Base-by-base conservation (phyloP, 2,329 filamentous ascomycete species). In the Alternaria incomplexa region DNA sequence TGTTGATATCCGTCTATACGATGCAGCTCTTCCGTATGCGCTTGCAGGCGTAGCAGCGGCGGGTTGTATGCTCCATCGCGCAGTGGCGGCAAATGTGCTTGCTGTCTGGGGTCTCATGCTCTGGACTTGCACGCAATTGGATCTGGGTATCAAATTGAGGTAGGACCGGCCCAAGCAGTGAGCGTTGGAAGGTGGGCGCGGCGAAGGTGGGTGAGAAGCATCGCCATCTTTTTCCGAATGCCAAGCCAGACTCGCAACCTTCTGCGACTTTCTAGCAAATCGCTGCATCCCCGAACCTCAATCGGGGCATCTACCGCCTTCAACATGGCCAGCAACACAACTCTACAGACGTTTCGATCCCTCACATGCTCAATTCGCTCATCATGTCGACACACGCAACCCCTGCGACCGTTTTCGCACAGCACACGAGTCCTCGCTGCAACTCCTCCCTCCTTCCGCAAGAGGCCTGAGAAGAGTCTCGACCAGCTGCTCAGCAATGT, bases 1-100 rank as follows among this genome's bases (percentile, higher is more conserved):
- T 51, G 74, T 78, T 22, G 75, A 79, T 83, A 84, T 79, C 78
- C 83, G 80, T 69, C 84, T 79, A 74, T 84, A 83, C 58, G 83
- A 79, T 54, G 82, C 80, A 32, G 83, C 82, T 70, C 83, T 79
- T 71, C 82, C 82, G 71, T 82, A 81, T 62, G 79, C 78, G 68
- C 74, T 75, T 60, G 78, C 70, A 51, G 79, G 68, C 48, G 77
- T 68, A 61, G 81, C 72, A 71, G 78, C 73, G 66, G 79, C 75
- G 52, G 77, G 75, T 61, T 78, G 77, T 66, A 72, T 67, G 70
- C 78, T 77, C 63, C 75, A 76, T 78, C 80, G 77, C 73, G 80
- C 80, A 75, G 80, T 77, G 68, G 76, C 74, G 58, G 79, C 78
- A 63, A 83, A 72, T 67, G 77, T 76, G 74, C 73, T 78, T 64